These are phyloP conservation scores for Phytophthora pluvialis DNA, from an alignment of 352 stramenopile species.

Conservation along the genomic window DNA sequence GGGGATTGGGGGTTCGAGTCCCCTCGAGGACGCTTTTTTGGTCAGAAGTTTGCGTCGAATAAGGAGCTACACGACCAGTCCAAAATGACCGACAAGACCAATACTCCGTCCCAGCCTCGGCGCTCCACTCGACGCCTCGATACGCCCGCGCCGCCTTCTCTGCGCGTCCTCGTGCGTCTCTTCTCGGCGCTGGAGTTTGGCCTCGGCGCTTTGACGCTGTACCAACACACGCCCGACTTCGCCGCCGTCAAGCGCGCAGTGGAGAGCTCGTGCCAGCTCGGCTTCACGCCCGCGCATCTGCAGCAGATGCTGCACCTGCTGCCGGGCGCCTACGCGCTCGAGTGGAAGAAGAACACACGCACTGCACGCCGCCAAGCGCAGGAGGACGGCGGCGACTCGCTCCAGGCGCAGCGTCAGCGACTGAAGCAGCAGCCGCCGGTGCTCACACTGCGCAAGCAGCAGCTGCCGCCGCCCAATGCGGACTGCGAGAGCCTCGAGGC, in stretches of 20 bases:
- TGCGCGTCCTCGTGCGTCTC: slow-evolving; percentile 56
- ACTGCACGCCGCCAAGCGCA: slow-evolving; percentile 26
- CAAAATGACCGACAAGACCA: slow-evolving; percentile 13
- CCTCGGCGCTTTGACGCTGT: slow-evolving; percentile 69
- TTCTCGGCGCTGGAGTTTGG: slow-evolving; percentile 79
- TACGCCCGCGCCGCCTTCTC: slow-evolving; percentile 43
- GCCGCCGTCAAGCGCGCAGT: slow-evolving; percentile 64
- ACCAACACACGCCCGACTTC: slow-evolving; percentile 75
- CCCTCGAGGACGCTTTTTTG: slow-evolving; percentile 55
- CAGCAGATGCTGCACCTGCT: slow-evolving; percentile 66
- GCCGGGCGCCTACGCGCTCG: slow-evolving; percentile 54
- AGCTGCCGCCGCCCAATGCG: slow-evolving; percentile 33
- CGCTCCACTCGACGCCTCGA: slow-evolving; percentile 35
- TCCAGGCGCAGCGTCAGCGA: slow-evolving; percentile 25
- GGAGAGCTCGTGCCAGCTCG: slow-evolving; percentile 73
- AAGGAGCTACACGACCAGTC: too few relatives aligned
- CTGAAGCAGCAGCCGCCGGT: slow-evolving; percentile 41
- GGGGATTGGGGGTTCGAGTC: slow-evolving; percentile 77
- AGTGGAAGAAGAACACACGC: slow-evolving; percentile 51
- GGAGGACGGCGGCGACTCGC: slow-evolving; percentile 23
- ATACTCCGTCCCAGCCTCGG: not conserved
- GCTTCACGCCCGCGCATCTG: slow-evolving; percentile 56
- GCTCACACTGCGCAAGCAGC: slow-evolving; percentile 62
- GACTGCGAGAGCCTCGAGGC: slow-evolving; percentile 50
- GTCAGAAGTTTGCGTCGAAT: not conserved